These are phyloP conservation scores for Glycyrrhiza uralensis DNA, from an alignment of 306 rosid genomes.

Conservation along the genomic window DNA sequence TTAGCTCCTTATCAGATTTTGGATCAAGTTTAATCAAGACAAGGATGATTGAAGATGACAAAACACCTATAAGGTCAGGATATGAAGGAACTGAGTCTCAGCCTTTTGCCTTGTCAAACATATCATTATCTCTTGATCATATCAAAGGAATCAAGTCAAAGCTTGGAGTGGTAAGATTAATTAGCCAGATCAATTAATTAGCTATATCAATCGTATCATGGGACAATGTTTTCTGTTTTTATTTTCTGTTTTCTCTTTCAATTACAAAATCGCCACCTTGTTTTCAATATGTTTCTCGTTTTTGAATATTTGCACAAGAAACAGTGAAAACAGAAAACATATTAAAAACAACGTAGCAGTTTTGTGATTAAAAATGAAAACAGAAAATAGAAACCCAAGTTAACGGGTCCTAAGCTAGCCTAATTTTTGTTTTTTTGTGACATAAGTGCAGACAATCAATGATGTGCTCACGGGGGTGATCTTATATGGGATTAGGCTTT, in stretches of 20 bases:
- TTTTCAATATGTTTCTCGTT: too few relatives aligned
- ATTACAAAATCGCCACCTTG: too few relatives aligned
- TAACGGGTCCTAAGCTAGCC: too few relatives aligned
- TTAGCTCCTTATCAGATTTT: slow-evolving; percentile 36
- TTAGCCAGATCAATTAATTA: neutral
- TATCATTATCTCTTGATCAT: slow-evolving; percentile 42
- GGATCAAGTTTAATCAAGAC: slow-evolving; percentile 35
- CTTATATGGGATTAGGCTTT: slow-evolving; percentile 47
- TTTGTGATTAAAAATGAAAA: too few relatives aligned
- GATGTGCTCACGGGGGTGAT: slow-evolving; percentile 48
- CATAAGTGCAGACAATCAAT: slow-evolving; percentile 44
- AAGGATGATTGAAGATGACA: slow-evolving; percentile 38
- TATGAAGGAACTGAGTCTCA: slow-evolving; percentile 34
- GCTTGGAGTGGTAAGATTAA: slow-evolving; percentile 56
- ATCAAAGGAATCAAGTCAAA: slow-evolving; percentile 50
- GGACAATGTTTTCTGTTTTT: too few relatives aligned
- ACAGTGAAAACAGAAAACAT: too few relatives aligned
- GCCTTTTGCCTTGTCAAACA: slow-evolving; percentile 28
- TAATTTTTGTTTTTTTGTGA: neutral
- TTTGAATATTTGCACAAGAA: too few relatives aligned
- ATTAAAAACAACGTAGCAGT: too few relatives aligned
- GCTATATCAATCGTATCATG: neutral
- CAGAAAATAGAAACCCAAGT: too few relatives aligned
- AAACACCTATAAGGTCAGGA: slow-evolving; percentile 54
- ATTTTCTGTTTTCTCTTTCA: too few relatives aligned